phyloP scores from a whole-genome alignment of 2,329 filamentous ascomycete genomes.

The Botrytis pseudocinerea region DNA sequence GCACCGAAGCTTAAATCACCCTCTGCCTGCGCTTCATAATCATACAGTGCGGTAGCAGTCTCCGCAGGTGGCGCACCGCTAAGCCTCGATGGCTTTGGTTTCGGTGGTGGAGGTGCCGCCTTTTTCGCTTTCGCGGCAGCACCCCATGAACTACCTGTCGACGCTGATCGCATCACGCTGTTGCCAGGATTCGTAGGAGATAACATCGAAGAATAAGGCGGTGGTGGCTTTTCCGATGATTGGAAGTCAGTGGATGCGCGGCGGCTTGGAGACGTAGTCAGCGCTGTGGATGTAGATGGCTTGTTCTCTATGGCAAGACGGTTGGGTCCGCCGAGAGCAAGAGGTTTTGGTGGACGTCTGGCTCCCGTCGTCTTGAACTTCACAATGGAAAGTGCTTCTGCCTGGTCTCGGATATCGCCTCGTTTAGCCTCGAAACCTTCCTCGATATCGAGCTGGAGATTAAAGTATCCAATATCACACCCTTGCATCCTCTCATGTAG shows the following conservation, averaged over 20 bases:
- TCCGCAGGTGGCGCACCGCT: conserved; percentile 66
- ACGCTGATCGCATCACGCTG: conserved; percentile 44
- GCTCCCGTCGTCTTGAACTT: conserved; percentile 89
- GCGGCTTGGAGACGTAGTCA: conserved; percentile 40
- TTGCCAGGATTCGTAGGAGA: conserved; percentile 33
- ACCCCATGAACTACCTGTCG: conserved; percentile 45
- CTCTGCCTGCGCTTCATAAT: conserved; percentile 93
- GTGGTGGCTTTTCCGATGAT: conserved; percentile 60
- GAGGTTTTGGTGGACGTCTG: conserved; percentile 45
- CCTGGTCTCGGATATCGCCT: conserved; percentile 79
- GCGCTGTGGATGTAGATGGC: conserved; percentile 31
- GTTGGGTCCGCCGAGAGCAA: conserved; percentile 28
- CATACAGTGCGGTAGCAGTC: conserved; percentile 87
- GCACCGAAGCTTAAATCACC: conserved; percentile 88
- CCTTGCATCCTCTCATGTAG: conserved; percentile 97
- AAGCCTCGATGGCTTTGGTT: conserved; percentile 76
- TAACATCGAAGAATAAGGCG: conserved; percentile 60
- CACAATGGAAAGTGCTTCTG: conserved; percentile 81
- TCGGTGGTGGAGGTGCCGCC: conserved; percentile 69
- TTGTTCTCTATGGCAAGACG: conserved; percentile 30
- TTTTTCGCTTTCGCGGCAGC: conserved; percentile 67
- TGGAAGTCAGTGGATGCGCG: conserved; percentile 46
- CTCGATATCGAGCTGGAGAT: conserved; percentile 86
- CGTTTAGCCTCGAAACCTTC: conserved; percentile 88
- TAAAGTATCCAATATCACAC: conserved; percentile 97